phyloP scores from a whole-genome alignment of 1,284 basidiomycete species.

The Retiboletus fuscus region DNA sequence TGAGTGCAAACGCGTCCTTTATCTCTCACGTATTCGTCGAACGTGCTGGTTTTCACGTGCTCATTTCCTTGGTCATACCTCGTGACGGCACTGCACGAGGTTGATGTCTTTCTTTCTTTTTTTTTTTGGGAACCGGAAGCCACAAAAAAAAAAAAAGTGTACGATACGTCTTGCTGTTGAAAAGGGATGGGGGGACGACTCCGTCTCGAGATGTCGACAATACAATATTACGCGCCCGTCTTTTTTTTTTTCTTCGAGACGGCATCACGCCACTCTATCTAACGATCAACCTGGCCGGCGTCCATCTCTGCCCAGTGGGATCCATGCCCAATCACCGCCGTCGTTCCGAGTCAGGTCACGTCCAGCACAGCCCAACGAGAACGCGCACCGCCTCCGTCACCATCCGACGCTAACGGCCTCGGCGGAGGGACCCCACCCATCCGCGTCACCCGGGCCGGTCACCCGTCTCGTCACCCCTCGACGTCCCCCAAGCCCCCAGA shows the following conservation, averaged over 20 bases:
- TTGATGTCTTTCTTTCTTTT: conserved; percentile 1
- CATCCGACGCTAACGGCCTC: no score
- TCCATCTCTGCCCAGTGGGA: no score
- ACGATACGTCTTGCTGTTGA: background rate
- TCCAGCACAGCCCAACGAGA: background rate
- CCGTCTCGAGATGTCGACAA: background rate
- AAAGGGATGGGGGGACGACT: background rate
- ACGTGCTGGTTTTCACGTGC: background rate
- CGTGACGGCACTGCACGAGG: conserved; percentile 1
- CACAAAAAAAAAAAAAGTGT: conserved; percentile 10
- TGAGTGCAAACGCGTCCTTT: background rate
- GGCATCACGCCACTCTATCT: background rate
- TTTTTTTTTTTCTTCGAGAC: background rate
- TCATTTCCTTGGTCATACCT: background rate
- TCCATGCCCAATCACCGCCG: no score
- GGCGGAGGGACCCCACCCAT: no score
- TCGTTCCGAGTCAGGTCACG: background rate
- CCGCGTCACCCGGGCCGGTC: no score
- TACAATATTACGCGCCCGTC: background rate
- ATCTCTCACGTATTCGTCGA: background rate
- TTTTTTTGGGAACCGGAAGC: conserved; percentile 1
- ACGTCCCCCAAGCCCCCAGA: conserved; percentile 18
- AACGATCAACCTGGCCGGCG: background rate
- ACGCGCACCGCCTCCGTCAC: background rate
- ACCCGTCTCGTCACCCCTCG: conserved; percentile 7